A percentile compares a stretch with the other conserved stretches of the same genome.
These are phyloP conservation scores for Arthrinium puccinioides DNA, from an alignment of 2,329 filamentous ascomycete species.

Conservation along the genomic window DNA sequence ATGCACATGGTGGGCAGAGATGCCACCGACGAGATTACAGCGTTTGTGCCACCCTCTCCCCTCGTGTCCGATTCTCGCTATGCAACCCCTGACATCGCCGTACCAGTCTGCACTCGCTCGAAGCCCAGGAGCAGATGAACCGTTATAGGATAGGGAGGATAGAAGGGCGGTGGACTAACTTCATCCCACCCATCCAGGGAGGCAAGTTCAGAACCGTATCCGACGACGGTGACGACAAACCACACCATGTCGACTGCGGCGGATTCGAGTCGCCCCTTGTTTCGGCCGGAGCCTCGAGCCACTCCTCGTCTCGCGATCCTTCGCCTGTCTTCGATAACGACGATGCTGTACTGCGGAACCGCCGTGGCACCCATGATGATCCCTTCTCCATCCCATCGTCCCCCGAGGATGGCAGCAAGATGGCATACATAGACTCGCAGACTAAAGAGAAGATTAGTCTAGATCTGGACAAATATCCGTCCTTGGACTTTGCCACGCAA, in stretches of 20 bases:
- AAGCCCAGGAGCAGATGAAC: slow-evolving; percentile 69
- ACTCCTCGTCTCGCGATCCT: slow-evolving; percentile 44
- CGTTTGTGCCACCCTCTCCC: slow-evolving; percentile 47
- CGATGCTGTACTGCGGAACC: slow-evolving; percentile 21
- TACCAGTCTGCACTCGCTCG: slow-evolving; percentile 71
- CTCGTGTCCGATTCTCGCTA: background rate
- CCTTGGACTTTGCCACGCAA: slow-evolving; percentile 67
- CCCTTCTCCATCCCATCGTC: slow-evolving; percentile 45
- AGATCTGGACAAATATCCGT: slow-evolving; percentile 74
- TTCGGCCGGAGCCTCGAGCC: slow-evolving; percentile 30
- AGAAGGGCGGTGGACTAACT: slow-evolving; percentile 78
- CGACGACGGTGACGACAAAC: slow-evolving; percentile 28
- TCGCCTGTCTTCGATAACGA: slow-evolving; percentile 42
- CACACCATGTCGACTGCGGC: slow-evolving; percentile 10
- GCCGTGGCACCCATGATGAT: slow-evolving; percentile 13
- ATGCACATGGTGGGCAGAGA: slow-evolving; percentile 89
- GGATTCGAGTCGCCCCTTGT: slow-evolving; percentile 13
- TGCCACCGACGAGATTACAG: slow-evolving; percentile 89
- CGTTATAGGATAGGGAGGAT: slow-evolving; percentile 78
- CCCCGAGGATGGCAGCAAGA: slow-evolving; percentile 35
- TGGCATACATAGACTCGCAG: slow-evolving; percentile 63
- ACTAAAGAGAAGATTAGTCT: slow-evolving; percentile 69
- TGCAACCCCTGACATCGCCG: slow-evolving; percentile 5
- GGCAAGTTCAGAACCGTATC: slow-evolving; percentile 58
- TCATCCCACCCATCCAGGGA: slow-evolving; percentile 85